These are phyloP conservation scores for Camellia oleifera DNA, from an alignment of 179 eudicot genomes.

Conservation along the genomic window DNA sequence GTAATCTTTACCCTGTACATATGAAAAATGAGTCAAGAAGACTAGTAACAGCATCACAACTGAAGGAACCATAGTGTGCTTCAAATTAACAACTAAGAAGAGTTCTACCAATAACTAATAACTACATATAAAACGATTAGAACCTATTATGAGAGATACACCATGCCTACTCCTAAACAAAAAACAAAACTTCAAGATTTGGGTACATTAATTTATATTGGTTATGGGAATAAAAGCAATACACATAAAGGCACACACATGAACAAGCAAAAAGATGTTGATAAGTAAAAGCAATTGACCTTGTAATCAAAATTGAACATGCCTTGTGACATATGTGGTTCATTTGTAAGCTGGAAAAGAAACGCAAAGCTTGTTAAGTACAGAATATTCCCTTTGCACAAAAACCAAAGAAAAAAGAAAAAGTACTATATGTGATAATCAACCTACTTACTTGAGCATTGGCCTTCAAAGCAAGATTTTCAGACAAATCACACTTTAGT, in stretches of 20 bases:
- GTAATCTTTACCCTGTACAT: constrained; percentile 67
- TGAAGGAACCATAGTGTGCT: background rate
- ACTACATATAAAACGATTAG: background rate
- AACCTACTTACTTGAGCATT: constrained; percentile 56
- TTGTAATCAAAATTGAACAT: constrained; percentile 75
- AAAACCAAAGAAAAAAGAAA: background rate
- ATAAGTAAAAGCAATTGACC: constrained; percentile 32
- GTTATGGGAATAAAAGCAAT: background rate
- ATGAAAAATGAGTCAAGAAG: constrained; percentile 15
- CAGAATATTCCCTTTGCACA: background rate
- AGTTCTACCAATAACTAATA: background rate
- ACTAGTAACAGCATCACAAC: background rate
- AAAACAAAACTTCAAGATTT: constrained; percentile 4
- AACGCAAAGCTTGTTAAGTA: constrained; percentile 3
- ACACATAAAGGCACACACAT: background rate
- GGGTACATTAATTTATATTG: background rate
- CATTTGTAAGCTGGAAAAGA: constrained; percentile 62
- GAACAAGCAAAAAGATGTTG: background rate
- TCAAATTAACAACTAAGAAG: background rate
- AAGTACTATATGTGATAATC: background rate
- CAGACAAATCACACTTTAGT: constrained; percentile 81
- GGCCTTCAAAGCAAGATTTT: constrained; percentile 70
- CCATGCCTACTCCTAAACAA: background rate
- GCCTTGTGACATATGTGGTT: constrained; percentile 89
- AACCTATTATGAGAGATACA: background rate